These are phyloP conservation scores for Lanmaoa pseudosensibilis DNA, from an alignment of 768 basidiomycete genomes.

Conservation along the genomic window DNA sequence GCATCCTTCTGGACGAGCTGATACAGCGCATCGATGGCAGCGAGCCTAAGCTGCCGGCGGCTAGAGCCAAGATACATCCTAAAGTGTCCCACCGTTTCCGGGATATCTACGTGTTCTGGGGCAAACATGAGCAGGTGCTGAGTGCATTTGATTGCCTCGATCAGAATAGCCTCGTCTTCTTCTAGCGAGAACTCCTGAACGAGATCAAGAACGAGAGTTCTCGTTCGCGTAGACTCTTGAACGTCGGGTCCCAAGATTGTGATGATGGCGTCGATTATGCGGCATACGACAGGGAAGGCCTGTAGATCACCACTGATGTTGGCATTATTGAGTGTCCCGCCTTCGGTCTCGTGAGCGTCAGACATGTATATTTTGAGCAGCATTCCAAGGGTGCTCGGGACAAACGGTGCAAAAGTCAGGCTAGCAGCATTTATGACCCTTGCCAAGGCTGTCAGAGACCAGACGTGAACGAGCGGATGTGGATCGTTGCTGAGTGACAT, in stretches of 20 bases:
- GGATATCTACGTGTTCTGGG: slow-evolving; percentile 78
- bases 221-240: slow-evolving; percentile 77
- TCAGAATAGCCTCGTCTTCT: slow-evolving; percentile 81
- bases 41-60: slow-evolving; percentile 83
- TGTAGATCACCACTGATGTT: slow-evolving; percentile 91
- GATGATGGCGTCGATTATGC: slow-evolving; percentile 90
- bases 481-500: slow-evolving; percentile 96
- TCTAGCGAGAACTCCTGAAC: slow-evolving; percentile 85
- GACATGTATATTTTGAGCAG: slow-evolving; percentile 85
- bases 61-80: slow-evolving; percentile 77
- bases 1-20: slow-evolving; percentile 97
- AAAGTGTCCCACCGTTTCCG: slow-evolving; percentile 76
- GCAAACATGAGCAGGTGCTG: slow-evolving; percentile 98
- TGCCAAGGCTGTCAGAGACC: slow-evolving; percentile 82
- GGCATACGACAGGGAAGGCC: slow-evolving; percentile 87
- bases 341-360: slow-evolving; percentile 91
- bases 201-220: slow-evolving; percentile 80
- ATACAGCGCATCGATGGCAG: slow-evolving; percentile 94
- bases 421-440: slow-evolving; percentile 90
- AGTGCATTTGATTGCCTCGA: slow-evolving; percentile 94
- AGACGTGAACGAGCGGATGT: slow-evolving; percentile 94
- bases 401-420: slow-evolving; percentile 86
- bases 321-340: slow-evolving; percentile 76
- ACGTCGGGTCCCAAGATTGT: slow-evolving; percentile 94
- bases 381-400: slow-evolving; percentile 86